Evolutionary conservation across 768 basidiomycete genomes (phyloP).

Genomic region (Lactarius hatsudake): DNA sequence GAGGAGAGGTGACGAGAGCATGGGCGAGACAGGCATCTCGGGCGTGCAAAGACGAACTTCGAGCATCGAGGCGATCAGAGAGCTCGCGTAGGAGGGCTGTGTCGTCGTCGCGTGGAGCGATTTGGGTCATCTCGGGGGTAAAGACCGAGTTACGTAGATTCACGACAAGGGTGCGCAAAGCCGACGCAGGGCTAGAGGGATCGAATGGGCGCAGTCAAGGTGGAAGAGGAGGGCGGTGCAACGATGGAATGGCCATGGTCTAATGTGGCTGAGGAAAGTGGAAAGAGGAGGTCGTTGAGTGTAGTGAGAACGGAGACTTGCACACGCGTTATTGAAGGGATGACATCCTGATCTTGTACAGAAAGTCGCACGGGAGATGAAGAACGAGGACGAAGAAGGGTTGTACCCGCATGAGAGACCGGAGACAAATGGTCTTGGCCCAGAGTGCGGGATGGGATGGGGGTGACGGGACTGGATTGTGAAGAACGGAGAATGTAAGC

Average conservation of each 20-base stretch:
- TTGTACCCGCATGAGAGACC: not conserved
- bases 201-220: slow-evolving; percentile 33
- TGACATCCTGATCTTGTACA: slow-evolving; percentile 50
- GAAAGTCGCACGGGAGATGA: not conserved
- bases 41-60: slow-evolving; percentile 43
- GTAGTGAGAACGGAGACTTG: slow-evolving; percentile 74
- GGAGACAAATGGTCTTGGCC: not conserved
- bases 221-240: slow-evolving; percentile 31
- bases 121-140: slow-evolving; percentile 48
- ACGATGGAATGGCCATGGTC: slow-evolving; percentile 63
- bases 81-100: slow-evolving; percentile 60
- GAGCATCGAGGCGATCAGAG: slow-evolving; percentile 47
- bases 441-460: not conserved
- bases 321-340: slow-evolving; percentile 71
- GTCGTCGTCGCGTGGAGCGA: slow-evolving; percentile 41
- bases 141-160: slow-evolving; percentile 55
- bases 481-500: slow-evolving; percentile 14
- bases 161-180: slow-evolving; percentile 59
- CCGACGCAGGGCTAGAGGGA: slow-evolving; percentile 37
- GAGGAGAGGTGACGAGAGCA: slow-evolving; percentile 68
- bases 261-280: slow-evolving; percentile 44
- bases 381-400: slow-evolving; percentile 1
- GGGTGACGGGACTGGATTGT: not conserved
- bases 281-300: slow-evolving; percentile 62
- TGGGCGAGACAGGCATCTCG: slow-evolving; percentile 62